Conservation (phyloP, 2,329 filamentous ascomycete genomes). For the Nemania bipapillata region DNA sequence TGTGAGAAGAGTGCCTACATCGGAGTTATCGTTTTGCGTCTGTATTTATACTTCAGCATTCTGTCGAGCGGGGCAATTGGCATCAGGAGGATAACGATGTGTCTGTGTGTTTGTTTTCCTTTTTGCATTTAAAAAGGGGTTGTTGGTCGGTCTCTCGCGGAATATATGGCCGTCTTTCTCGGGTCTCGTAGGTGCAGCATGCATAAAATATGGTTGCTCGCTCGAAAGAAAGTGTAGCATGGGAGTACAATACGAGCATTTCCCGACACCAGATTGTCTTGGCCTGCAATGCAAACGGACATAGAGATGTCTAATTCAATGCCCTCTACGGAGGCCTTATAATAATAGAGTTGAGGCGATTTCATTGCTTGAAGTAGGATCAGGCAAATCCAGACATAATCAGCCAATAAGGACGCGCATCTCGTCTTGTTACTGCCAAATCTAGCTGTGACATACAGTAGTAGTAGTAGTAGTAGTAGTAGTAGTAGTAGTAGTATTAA, state of each 20-base stretch:
- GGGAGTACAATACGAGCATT: slow-evolving; percentile 1
- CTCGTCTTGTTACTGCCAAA: slow-evolving; percentile 20
- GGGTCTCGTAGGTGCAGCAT: neutral
- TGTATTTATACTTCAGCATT: slow-evolving; percentile 29
- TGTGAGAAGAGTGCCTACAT: neutral
- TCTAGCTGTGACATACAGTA: slow-evolving; percentile 3
- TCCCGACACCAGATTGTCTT: neutral
- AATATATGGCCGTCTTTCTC: neutral
- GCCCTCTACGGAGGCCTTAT: neutral
- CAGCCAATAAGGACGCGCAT: slow-evolving; percentile 25
- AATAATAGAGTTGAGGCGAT: neutral
- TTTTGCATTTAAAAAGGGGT: slow-evolving; percentile 30
- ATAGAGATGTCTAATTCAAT: neutral
- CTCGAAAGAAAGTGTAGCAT: neutral
- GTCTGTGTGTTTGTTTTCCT: neutral
- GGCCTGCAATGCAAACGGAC: neutral
- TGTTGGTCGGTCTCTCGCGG: slow-evolving; percentile 21
- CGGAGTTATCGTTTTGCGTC: neutral
- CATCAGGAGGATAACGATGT: slow-evolving; percentile 15
- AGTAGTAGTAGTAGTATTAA: too few relatives aligned
- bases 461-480: too few relatives aligned
- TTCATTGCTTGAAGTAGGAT: neutral
- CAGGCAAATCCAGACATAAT: slow-evolving; percentile 18
- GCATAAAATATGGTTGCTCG: neutral
- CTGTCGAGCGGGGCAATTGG: slow-evolving; percentile 24